Percentiles rank a stretch among this genome's conserved stretches.
These are phyloP conservation scores for Musa schizocarpa DNA, from an alignment of 176 grass and related monocot genomes.

Conservation along the genomic window DNA sequence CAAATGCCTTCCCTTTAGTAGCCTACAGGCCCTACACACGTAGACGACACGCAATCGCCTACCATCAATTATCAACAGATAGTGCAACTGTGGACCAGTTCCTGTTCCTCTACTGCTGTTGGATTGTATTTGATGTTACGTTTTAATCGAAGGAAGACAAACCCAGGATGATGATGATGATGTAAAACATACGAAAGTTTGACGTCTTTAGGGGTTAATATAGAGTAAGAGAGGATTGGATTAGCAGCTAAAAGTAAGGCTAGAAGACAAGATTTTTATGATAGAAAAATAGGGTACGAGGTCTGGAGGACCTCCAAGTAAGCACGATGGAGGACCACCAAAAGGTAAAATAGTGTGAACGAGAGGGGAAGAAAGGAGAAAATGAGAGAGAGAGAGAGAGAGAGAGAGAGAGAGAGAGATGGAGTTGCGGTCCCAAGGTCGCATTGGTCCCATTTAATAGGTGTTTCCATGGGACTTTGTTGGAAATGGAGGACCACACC, in stretches of 20 bases:
- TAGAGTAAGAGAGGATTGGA: no score
- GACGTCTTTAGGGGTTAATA: no score
- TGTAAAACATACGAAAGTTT: not conserved
- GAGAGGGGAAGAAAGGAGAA: not conserved
- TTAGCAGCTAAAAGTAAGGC: no score
- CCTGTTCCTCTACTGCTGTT: not conserved
- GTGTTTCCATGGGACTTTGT: slow-evolving; percentile 83
- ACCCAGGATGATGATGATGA: not conserved
- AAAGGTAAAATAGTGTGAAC: not conserved
- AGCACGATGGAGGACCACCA: not conserved
- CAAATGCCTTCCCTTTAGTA: not conserved
- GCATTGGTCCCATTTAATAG: slow-evolving; percentile 39
- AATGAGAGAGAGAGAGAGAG: not conserved
- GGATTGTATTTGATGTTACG: not conserved
- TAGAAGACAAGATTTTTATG: not conserved
- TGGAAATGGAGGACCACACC: slow-evolving; percentile 67
- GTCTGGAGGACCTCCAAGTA: not conserved
- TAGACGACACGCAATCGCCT: not conserved
- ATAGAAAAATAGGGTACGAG: slow-evolving; percentile 8
- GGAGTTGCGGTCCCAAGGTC: slow-evolving; percentile 31
- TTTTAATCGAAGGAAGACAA: not conserved
- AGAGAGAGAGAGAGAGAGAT: not conserved
- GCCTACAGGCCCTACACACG: not conserved
- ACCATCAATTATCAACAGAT: not conserved
- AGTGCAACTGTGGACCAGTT: not conserved